phyloP scores from a whole-genome alignment of 345 rosid genomes.

The Dipteronia dyeriana region DNA sequence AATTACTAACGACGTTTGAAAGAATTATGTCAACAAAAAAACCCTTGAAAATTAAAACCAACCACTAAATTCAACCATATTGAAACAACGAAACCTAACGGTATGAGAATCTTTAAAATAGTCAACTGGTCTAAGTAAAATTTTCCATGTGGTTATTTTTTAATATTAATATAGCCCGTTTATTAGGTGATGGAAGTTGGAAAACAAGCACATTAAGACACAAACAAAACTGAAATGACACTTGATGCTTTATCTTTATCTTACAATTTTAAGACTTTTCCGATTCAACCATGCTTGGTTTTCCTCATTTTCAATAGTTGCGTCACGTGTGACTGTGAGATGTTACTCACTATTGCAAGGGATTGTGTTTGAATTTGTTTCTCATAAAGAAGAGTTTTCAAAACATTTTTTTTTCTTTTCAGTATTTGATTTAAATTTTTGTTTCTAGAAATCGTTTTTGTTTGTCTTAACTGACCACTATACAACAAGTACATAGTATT shows the following conservation, averaged over 20 bases:
- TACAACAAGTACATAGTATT: too few relatives aligned
- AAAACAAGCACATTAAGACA: background rate
- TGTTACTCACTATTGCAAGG: too few relatives aligned
- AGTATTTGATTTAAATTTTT: background rate
- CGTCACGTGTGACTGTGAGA: background rate
- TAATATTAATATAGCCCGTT: background rate
- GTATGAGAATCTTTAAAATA: background rate
- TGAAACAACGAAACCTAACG: conserved; percentile 13
- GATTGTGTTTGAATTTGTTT: background rate
- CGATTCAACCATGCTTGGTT: background rate
- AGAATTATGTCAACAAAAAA: background rate
- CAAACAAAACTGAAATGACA: background rate
- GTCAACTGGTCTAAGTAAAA: conserved; percentile 17
- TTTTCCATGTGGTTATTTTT: background rate
- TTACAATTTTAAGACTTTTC: background rate
- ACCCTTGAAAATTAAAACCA: background rate
- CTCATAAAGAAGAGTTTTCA: background rate
- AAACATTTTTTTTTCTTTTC: background rate
- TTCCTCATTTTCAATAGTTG: background rate
- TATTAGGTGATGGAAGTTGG: background rate
- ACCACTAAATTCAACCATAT: background rate
- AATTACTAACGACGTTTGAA: too few relatives aligned
- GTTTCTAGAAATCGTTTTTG: too few relatives aligned
- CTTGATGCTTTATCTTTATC: background rate
- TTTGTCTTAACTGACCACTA: too few relatives aligned